Evolutionary conservation across 169 alveolate species (phyloP).

Genomic region (Babesia bovis): DNA sequence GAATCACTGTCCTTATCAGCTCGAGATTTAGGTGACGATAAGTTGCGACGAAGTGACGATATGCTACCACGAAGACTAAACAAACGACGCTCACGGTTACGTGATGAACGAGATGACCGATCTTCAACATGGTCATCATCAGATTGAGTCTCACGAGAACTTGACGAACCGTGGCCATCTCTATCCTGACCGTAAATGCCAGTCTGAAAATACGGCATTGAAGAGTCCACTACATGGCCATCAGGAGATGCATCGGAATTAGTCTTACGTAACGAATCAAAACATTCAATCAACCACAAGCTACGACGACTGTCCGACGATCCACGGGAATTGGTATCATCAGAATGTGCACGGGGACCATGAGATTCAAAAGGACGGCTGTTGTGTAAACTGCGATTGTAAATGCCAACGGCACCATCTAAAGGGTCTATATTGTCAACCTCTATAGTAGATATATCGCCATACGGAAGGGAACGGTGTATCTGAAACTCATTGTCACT

Average conservation of each 20-base stretch:
- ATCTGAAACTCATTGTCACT: conserved; percentile 23
- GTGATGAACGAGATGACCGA: neutral
- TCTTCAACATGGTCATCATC: conserved; percentile 1
- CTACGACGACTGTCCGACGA: conserved; percentile 3
- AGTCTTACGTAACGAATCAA: neutral
- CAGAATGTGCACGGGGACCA: neutral
- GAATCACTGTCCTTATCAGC: neutral
- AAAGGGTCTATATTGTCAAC: neutral
- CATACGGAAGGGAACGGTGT: neutral
- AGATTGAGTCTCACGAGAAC: neutral
- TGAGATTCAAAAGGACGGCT: neutral
- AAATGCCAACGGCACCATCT: neutral
- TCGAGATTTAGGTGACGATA: conserved; percentile 31
- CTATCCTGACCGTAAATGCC: neutral
- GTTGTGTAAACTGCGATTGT: neutral
- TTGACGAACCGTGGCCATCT: neutral
- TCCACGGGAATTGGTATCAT: neutral
- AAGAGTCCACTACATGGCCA: neutral
- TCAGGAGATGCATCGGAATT: neutral
- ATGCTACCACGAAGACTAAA: conserved; percentile 46
- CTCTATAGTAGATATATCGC: neutral
- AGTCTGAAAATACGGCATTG: neutral
- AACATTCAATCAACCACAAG: neutral
- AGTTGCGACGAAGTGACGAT: conserved; percentile 31
- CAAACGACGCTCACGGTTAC: conserved; percentile 40